phyloP scores from a whole-genome alignment of 805 yeast species.

The Saccharomyces jurei region DNA sequence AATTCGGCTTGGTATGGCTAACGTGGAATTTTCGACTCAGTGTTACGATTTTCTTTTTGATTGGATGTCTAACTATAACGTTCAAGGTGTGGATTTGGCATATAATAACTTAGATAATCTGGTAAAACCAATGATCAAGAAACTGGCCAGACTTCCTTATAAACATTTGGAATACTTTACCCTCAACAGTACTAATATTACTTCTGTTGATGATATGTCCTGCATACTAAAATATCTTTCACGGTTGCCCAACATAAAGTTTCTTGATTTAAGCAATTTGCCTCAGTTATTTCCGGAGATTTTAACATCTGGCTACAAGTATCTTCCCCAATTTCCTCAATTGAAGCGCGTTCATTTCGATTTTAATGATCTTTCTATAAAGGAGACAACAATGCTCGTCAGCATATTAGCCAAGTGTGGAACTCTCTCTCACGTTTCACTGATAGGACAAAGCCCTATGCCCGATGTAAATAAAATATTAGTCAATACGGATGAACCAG shows the following conservation, averaged over 20 bases:
- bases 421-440: conserved; percentile 57
- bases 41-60: conserved; percentile 49
- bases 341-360: conserved; percentile 67
- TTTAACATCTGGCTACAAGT: conserved; percentile 47
- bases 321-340: conserved; percentile 59
- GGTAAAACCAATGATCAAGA: conserved; percentile 23
- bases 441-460: conserved; percentile 47
- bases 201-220: conserved; percentile 44
- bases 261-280: conserved; percentile 69
- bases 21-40: conserved; percentile 52
- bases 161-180: conserved; percentile 43
- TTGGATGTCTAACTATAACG: conserved; percentile 44
- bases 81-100: conserved; percentile 70
- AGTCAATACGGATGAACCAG: not conserved
- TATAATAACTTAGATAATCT: conserved; percentile 55
- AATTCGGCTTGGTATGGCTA: conserved; percentile 65
- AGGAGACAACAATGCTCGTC: conserved; percentile 51
- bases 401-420: conserved; percentile 64
- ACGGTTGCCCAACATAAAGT: conserved; percentile 50
- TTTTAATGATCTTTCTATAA: conserved; percentile 49
- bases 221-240: conserved; percentile 43
- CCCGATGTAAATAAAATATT: not conserved
- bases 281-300: conserved; percentile 58
- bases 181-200: conserved; percentile 53
- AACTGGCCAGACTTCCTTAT: conserved; percentile 13